Base-by-base conservation (phyloP, 306 rosid species). In the Fagus crenata region DNA sequence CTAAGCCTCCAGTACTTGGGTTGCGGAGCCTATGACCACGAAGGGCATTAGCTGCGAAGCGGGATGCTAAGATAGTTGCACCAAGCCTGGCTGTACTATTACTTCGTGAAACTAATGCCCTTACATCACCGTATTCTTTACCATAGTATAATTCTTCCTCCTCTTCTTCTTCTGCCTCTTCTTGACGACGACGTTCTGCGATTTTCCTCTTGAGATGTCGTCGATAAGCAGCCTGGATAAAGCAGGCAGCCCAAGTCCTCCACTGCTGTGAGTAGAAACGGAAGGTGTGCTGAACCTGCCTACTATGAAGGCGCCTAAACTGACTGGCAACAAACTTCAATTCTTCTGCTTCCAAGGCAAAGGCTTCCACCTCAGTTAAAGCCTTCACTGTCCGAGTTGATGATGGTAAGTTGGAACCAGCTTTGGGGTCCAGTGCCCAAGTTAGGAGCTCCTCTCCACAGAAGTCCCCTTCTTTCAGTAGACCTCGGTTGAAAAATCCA, bases 231-330 rank as follows among this genome's bases (percentile, higher is more conserved):
- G 97, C 87, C 79, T 94, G 97, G 53, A 94, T 92, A 73, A 90
- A 94, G 84, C 85, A 81, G 8, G 98, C 87, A 28, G 95, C 97
- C 98, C 97, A 94, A 0, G 98, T 92, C 77, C 98, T 79, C 98
- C 98, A 94, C 36, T 92, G 98, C 87, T 92, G 97, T 0, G 97
- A 94, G 90, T 92, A 92, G 84, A 91, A 93, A 5, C 96, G 86
- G 80, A 93, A 90, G 11, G 98, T 93, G 73, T 94, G 93, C 68
- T 94, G 98, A 67, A 94, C 96, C 53, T 92, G 95, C 42, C 93
- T 82, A 59, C 97, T 92, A 60, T 90, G 98, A 49, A 94, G 88
- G 46, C 93, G 83, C 81, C 97, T 88, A 81, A 92, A 94, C 77
- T 94, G 98, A 39, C 89, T 87, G 46, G 97, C 93, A 6, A 94